phyloP scores from a whole-genome alignment of 208 protist species.

The Acanthamoeba royreba region DNA sequence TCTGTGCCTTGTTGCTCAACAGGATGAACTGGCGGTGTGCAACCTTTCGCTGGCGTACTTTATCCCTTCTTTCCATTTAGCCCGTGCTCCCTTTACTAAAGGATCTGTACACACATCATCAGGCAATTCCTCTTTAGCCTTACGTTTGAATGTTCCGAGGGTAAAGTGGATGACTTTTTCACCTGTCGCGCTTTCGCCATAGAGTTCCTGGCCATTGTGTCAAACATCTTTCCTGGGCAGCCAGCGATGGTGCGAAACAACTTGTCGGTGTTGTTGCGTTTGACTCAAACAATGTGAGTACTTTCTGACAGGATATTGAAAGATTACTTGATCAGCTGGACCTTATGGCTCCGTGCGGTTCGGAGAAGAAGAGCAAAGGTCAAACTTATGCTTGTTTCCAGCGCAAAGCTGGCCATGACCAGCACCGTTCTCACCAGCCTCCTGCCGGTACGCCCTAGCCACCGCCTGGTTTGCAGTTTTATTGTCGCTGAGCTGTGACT shows the following conservation, averaged over 20 bases:
- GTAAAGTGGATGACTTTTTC: neutral
- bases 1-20: neutral
- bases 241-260: neutral
- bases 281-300: neutral
- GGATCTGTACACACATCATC: neutral
- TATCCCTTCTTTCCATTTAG: neutral
- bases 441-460: neutral
- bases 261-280: neutral
- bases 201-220: neutral
- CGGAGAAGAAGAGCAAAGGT: neutral
- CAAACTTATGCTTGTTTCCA: neutral
- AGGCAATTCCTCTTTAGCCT: neutral
- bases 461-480: no score
- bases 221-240: neutral
- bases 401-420: neutral
- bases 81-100: neutral
- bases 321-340: neutral
- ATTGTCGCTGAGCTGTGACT: no score
- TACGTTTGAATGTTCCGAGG: neutral
- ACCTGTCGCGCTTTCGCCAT: neutral
- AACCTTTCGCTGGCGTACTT: neutral
- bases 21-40: neutral
- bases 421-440: neutral
- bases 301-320: neutral
- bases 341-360: neutral